These are phyloP conservation scores for Fusarium sp. DNA, from an alignment of 2,329 filamentous ascomycete species.

Conservation along the genomic window DNA sequence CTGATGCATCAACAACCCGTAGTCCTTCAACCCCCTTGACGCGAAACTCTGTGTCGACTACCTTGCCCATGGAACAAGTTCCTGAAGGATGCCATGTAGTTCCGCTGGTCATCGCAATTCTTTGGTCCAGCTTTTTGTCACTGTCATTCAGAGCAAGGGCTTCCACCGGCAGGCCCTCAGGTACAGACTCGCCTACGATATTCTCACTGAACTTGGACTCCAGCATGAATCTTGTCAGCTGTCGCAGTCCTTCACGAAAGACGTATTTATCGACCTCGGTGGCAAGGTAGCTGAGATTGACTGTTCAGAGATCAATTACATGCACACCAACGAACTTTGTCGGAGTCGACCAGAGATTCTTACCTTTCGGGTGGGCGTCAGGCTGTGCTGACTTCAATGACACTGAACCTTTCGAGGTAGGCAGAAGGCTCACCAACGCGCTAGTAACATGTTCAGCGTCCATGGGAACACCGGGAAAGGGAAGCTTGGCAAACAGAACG, in stretches of 20 bases:
- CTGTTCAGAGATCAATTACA: slow-evolving; percentile 9
- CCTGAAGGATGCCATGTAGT: slow-evolving; percentile 65
- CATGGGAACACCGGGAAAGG: slow-evolving; percentile 33
- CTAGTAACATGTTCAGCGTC: slow-evolving; percentile 42
- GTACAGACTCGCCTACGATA: slow-evolving; percentile 38
- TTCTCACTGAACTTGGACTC: slow-evolving; percentile 28
- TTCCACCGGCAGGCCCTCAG: slow-evolving; percentile 23
- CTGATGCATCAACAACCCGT: slow-evolving; percentile 50
- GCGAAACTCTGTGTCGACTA: slow-evolving; percentile 66
- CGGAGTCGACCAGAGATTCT: not conserved
- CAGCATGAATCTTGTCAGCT: slow-evolving; percentile 40
- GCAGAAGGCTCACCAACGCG: slow-evolving; percentile 36
- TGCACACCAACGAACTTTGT: no score
- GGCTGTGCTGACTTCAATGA: slow-evolving; percentile 34
- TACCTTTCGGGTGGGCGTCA: slow-evolving; percentile 38
- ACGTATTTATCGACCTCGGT: slow-evolving; percentile 43
- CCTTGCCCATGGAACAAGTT: slow-evolving; percentile 65
- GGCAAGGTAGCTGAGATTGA: slow-evolving; percentile 38
- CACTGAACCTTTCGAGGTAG: slow-evolving; percentile 40
- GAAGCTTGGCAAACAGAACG: slow-evolving; percentile 38
- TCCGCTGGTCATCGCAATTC: slow-evolving; percentile 42
- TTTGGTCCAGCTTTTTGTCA: slow-evolving; percentile 38
- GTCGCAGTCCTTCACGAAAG: slow-evolving; percentile 37
- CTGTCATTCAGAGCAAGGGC: slow-evolving; percentile 25
- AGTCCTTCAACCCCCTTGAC: slow-evolving; percentile 57